Evolutionary conservation across 352 stramenopile genomes (phyloP).

Genomic region (Phytophthora citrophthora): DNA sequence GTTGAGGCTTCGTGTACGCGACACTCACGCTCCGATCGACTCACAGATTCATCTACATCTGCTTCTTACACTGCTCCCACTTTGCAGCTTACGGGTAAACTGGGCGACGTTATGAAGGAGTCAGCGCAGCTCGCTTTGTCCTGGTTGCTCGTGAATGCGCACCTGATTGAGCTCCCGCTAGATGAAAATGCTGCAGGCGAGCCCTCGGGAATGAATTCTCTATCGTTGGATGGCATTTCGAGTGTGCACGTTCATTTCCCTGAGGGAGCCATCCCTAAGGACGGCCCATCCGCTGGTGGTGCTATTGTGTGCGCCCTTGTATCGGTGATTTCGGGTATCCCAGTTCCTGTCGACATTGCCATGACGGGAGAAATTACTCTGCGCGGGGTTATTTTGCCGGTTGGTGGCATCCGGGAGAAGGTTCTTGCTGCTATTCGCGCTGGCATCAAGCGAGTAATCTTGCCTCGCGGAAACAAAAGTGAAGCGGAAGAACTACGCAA

Average conservation of each 20-base stretch:
- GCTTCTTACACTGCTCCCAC: constrained; percentile 36
- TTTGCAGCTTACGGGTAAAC: constrained; percentile 74
- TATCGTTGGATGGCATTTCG: constrained; percentile 63
- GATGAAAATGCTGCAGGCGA: constrained; percentile 12
- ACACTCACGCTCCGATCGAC: constrained; percentile 24
- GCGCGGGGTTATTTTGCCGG: constrained; percentile 87
- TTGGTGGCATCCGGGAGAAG: constrained; percentile 93
- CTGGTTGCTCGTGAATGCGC: constrained; percentile 76
- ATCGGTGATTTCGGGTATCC: constrained; percentile 68
- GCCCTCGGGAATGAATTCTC: constrained; percentile 19
- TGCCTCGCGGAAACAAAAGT: constrained; percentile 75
- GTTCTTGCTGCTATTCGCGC: constrained; percentile 86
- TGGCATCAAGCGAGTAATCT: constrained; percentile 83
- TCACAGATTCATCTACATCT: constrained; percentile 12
- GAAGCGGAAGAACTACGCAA: constrained; percentile 75
- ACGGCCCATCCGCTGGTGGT: constrained; percentile 87
- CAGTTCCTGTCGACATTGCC: constrained; percentile 80
- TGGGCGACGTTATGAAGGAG: constrained; percentile 92
- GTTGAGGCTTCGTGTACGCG: constrained; percentile 85
- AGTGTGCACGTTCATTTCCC: constrained; percentile 91
- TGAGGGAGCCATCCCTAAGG: constrained; percentile 90
- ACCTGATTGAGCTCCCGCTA: constrained; percentile 56
- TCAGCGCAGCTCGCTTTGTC: constrained; percentile 85
- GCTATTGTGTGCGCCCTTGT: constrained; percentile 89
- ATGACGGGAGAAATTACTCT: constrained; percentile 92